phyloP scores from a whole-genome alignment of 371 early-diverging fungal species.

The Rhizomucor miehei region DNA sequence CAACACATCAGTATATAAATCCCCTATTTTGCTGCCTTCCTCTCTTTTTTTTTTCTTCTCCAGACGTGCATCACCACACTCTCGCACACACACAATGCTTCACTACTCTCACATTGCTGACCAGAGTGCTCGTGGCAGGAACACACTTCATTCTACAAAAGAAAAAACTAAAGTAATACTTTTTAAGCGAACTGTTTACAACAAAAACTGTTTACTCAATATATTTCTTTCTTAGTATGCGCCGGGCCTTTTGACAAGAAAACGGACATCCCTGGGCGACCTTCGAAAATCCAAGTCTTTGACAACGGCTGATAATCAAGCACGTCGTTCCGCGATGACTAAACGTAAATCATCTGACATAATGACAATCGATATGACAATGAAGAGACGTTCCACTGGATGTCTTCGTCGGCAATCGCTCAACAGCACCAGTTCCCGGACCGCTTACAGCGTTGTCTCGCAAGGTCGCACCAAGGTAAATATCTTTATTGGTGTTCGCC shows the following conservation, averaged over 20 bases:
- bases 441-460: not conserved
- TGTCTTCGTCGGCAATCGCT: conserved; percentile 41
- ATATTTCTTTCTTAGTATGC: conserved; percentile 4
- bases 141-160: not conserved
- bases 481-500: not conserved
- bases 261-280: conserved; percentile 36
- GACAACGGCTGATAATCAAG: conserved; percentile 23
- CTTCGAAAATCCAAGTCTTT: conserved; percentile 39
- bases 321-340: conserved; percentile 7
- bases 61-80: too few relatives aligned
- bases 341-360: conserved; percentile 10
- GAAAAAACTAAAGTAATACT: not conserved
- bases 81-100: too few relatives aligned
- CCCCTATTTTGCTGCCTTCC: too few relatives aligned
- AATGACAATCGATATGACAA: conserved; percentile 20
- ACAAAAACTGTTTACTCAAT: not conserved
- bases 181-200: not conserved
- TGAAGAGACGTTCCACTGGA: conserved; percentile 48
- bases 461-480: conserved; percentile 13
- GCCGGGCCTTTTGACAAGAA: conserved; percentile 22
- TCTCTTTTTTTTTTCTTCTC: too few relatives aligned
- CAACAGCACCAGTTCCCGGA: conserved; percentile 5
- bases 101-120: too few relatives aligned
- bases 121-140: not conserved
- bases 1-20: too few relatives aligned